phyloP scores from a whole-genome alignment of 1,284 basidiomycete genomes.

The Cutaneotrichosporon cutaneum region DNA sequence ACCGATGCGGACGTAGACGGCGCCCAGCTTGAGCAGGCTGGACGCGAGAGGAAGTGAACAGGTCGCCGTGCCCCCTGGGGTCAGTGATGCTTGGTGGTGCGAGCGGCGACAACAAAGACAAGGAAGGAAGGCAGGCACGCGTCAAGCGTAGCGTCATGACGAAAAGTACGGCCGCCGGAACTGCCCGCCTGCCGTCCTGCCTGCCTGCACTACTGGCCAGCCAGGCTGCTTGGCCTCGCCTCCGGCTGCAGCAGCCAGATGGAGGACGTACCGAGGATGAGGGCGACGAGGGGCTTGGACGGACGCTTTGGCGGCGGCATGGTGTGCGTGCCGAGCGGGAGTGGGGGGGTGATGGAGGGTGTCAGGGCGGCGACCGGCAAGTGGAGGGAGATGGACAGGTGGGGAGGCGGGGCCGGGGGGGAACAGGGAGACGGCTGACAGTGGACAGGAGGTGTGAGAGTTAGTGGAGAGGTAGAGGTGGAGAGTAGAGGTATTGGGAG shows the following conservation, averaged over 20 bases:
- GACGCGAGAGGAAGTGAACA: constrained; percentile 34
- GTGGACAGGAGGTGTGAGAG: no score
- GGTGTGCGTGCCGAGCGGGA: background rate
- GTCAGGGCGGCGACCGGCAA: background rate
- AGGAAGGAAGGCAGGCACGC: background rate
- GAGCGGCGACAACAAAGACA: constrained; percentile 8
- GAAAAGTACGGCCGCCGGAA: no score
- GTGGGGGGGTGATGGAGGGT: background rate
- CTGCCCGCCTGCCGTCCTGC: background rate
- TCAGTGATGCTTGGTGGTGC: background rate
- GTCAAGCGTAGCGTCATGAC: no score
- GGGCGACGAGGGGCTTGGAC: constrained; percentile 50
- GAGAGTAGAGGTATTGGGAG: no score
- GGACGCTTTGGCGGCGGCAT: constrained; percentile 4
- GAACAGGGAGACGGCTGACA: no score
- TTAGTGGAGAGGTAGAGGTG: no score
- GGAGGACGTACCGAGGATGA: constrained; percentile 70
- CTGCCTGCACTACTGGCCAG: no score
- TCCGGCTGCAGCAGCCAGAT: background rate
- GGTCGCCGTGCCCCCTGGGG: constrained; percentile 43
- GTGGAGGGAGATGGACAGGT: background rate
- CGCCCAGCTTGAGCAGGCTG: constrained; percentile 33
- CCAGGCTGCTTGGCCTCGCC: no score
- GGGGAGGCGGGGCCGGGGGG: no score
- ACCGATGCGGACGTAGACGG: constrained; percentile 68